Evolutionary conservation across 371 early-diverging fungal genomes (phyloP).

Genomic region (Rhizopus stolonifer): DNA sequence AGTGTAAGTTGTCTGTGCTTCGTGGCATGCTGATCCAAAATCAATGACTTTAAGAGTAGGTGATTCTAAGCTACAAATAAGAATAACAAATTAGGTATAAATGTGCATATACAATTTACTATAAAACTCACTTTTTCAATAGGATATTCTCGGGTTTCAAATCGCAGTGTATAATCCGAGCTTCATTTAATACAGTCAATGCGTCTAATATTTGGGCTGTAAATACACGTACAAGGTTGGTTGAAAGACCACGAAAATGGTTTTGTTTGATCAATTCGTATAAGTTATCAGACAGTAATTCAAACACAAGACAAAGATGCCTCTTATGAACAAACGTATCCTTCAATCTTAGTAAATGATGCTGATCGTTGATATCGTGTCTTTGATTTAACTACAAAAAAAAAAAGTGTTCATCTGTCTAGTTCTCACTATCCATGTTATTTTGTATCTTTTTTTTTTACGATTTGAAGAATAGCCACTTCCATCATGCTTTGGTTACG

Average conservation of each 20-base stretch:
- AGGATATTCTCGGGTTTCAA: conserved; percentile 97
- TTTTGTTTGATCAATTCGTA: conserved; percentile 98
- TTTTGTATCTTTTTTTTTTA: no score
- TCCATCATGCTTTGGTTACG: conserved; percentile 96
- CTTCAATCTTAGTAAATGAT: conserved; percentile 83
- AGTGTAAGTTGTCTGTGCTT: conserved; percentile 88
- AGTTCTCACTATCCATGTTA: no score
- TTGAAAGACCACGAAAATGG: conserved; percentile 91
- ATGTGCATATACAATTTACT: not conserved
- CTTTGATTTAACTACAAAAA: conserved; percentile 71
- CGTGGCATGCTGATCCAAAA: conserved; percentile 97
- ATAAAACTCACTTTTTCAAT: conserved; percentile 67
- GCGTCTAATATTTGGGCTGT: conserved; percentile 86
- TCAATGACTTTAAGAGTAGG: conserved; percentile 97
- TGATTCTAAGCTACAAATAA: conserved; percentile 68
- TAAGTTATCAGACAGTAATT: conserved; percentile 92
- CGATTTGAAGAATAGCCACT: conserved; percentile 85
- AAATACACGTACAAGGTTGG: conserved; percentile 87
- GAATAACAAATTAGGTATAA: not conserved
- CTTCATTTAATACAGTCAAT: conserved; percentile 77
- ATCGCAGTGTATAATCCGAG: conserved; percentile 95
- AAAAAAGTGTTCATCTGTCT: no score
- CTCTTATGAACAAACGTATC: conserved; percentile 94
- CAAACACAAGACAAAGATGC: conserved; percentile 96
- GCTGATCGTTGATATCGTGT: conserved; percentile 81